Percentiles rank a stretch among this genome's conserved stretches.
Conservation (phyloP, 108 stramenopile species). For the Cyclotella choctawhatcheeana region DNA sequence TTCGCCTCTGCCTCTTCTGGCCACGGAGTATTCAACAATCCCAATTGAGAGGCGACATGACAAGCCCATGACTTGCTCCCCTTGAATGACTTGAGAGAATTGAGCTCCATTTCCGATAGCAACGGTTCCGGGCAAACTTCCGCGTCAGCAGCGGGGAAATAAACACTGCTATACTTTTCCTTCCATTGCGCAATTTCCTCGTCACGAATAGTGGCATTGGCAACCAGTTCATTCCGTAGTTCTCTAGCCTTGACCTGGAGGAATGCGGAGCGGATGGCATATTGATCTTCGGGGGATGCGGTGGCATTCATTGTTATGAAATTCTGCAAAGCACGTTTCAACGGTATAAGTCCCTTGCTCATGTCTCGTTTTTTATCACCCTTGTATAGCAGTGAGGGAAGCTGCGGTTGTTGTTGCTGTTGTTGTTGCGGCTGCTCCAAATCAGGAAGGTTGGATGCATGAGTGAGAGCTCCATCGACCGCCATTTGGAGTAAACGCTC, state of each 20-base stretch:
- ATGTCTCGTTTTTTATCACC: slow-evolving; percentile 37
- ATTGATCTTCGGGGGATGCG: slow-evolving; percentile 13
- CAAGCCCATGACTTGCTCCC: slow-evolving; percentile 39
- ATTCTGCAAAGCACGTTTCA: slow-evolving; percentile 26
- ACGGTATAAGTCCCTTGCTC: slow-evolving; percentile 20
- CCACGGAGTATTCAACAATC: slow-evolving; percentile 21
- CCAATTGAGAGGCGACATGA: slow-evolving; percentile 22
- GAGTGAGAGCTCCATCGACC: background rate
- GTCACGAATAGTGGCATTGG: too few species aligned
- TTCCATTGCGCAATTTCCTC: too few species aligned
- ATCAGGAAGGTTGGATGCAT: too few species aligned
- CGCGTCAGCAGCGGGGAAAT: too few species aligned
- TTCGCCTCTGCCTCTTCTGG: slow-evolving; percentile 21
- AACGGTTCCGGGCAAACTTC: background rate
- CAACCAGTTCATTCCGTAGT: slow-evolving; percentile 29
- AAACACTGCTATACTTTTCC: background rate
- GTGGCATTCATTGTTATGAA: slow-evolving; percentile 30
- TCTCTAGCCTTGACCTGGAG: slow-evolving; percentile 30
- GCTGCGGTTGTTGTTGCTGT: too few species aligned
- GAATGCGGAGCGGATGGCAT: slow-evolving; percentile 22
- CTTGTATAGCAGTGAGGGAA: slow-evolving; percentile 1
- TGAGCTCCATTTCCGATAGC: slow-evolving; percentile 12
- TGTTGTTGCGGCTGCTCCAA: too few species aligned
- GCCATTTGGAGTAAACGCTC: slow-evolving; percentile 38
- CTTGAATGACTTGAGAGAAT: slow-evolving; percentile 21